Percentiles rank a stretch among this genome's conserved stretches.
phyloP scores from a whole-genome alignment of 1,139 yeast genomes.

The Kodamaea arcana region DNA sequence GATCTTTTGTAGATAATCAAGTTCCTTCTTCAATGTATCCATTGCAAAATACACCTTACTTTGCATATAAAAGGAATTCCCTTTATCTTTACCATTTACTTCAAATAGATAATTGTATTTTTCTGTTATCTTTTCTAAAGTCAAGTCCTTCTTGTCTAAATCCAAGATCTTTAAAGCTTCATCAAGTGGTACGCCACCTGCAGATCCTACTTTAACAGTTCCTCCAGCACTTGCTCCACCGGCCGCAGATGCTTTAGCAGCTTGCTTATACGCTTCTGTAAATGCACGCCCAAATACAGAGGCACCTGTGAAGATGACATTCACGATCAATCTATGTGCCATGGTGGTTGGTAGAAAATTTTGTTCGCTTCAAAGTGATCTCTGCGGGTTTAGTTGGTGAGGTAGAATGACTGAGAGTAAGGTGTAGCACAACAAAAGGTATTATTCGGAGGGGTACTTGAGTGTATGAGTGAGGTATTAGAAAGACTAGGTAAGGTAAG shows the following conservation, averaged over 20 bases:
- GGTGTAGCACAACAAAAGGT: no score
- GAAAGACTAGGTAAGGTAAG: no score
- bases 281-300: slow-evolving; percentile 95
- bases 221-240: slow-evolving; percentile 52
- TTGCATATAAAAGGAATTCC: slow-evolving; percentile 89
- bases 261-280: slow-evolving; percentile 95
- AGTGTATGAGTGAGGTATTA: no score
- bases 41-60: slow-evolving; percentile 78
- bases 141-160: slow-evolving; percentile 56
- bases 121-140: slow-evolving; percentile 60
- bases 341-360: slow-evolving; percentile 15
- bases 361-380: no score
- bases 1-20: slow-evolving; percentile 39
- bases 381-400: no score
- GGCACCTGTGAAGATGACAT: slow-evolving; percentile 91
- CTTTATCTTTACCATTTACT: slow-evolving; percentile 87
- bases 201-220: slow-evolving; percentile 43
- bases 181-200: slow-evolving; percentile 78
- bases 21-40: slow-evolving; percentile 45
- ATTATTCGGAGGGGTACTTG: no score
- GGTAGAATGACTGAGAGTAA: no score
- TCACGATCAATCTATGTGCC: slow-evolving; percentile 92
- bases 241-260: slow-evolving; percentile 80
- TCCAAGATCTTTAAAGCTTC: slow-evolving; percentile 92
- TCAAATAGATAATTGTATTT: slow-evolving; percentile 82